These are phyloP conservation scores for Pseudopyrenochaeta lycopersici DNA, from an alignment of 2,329 filamentous ascomycete species.

Conservation along the genomic window DNA sequence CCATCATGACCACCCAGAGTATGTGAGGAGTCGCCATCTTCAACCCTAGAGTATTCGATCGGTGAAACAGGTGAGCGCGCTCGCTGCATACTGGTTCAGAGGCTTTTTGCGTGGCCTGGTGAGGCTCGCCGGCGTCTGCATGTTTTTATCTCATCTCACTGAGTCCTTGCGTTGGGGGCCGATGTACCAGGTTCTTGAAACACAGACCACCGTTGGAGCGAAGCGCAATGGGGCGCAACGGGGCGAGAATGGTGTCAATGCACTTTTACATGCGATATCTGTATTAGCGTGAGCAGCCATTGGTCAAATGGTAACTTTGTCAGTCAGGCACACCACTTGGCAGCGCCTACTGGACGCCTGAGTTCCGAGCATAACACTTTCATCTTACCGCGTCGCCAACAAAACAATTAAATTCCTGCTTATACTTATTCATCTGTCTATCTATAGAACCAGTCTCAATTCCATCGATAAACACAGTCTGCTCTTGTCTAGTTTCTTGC, in stretches of 20 bases:
- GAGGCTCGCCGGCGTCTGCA: background rate
- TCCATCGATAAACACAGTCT: background rate
- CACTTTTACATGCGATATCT: background rate
- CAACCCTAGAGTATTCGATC: background rate
- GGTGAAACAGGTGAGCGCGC: background rate
- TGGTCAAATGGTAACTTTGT: no score
- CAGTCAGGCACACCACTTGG: no score
- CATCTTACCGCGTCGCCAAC: no score
- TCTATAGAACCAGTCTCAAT: background rate
- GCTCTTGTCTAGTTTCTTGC: slow-evolving; percentile 6
- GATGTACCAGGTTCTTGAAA: background rate
- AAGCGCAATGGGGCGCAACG: background rate
- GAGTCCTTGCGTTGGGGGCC: background rate
- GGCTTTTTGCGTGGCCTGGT: background rate
- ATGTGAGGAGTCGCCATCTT: background rate
- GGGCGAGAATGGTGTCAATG: background rate
- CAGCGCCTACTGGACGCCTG: no score
- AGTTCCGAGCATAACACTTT: no score
- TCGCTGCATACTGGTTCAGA: background rate
- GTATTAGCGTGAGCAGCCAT: no score
- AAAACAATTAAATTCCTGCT: no score
- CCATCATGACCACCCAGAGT: background rate
- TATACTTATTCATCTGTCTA: no score
- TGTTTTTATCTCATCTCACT: background rate
- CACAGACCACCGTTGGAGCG: background rate